Base-by-base conservation (phyloP, 768 basidiomycete genomes). In the Pulveroboletus sp. region DNA sequence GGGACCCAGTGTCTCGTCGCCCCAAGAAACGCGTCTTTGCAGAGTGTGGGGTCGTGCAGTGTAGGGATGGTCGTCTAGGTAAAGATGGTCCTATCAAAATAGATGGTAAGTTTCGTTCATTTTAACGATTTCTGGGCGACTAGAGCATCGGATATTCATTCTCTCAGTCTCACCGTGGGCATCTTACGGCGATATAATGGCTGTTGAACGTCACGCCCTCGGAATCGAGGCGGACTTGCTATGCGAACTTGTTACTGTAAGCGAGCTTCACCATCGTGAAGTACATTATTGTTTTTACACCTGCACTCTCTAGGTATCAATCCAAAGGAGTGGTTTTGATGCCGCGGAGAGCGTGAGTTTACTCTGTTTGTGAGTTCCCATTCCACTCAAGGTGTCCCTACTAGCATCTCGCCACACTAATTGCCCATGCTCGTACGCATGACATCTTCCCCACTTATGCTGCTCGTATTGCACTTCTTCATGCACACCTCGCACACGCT, bases 401-500 rank as follows among this genome's bases (percentile, higher is more conserved):
- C 45, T 13, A 50, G 73, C 70, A 73, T 24, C 72, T 84, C 1
- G 61, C 72, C 47, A 57, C 65, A 1, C 65, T 86, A 3, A 80
- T 85, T 37, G 78, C 86, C 2, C 83, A 85, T 56, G 75, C 80
- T 5, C 81, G 85, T 8, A 80, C 78, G 0, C 63, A 77, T 46
- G 61, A 65, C n/a, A 67, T 87, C 35, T 91, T 85, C 57, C 51
- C 62, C 28, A 43, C 64, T 0, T 89, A 82, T 58, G 71, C 81
- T 2, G 75, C 82, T 1, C 79, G 84, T 5, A 80, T 89, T 10
- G 75, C 83, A 6, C 71, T 90, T 7, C 76, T 83, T 50, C 77
- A 86, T 46, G 88, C 81, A 0, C 86, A 91, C 53, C 77, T 90
- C 27, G 82, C 85, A 5, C 88, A 91, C 61, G 79, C 85, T 2